These are phyloP conservation scores for Populus hybrid DNA, from an alignment of 441 rosid species.

Conservation along the genomic window DNA sequence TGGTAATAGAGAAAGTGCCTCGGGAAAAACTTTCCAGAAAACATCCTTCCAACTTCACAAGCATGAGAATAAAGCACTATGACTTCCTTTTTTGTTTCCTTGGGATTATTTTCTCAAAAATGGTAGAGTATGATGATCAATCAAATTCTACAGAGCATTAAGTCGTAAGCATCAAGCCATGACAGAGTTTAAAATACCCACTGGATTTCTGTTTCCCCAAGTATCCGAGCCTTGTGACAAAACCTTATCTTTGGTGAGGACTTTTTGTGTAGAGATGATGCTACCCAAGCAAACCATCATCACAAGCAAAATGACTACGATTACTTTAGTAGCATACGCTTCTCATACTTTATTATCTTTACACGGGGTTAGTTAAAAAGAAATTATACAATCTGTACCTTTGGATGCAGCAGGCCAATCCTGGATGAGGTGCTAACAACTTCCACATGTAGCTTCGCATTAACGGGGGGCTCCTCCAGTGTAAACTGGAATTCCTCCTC, in stretches of 20 bases:
- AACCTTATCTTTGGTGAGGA: not conserved
- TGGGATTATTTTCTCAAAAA: too few relatives aligned
- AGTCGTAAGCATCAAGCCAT: not conserved
- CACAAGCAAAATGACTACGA: not conserved
- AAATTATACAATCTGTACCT: slow-evolving; percentile 44
- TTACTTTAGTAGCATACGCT: not conserved
- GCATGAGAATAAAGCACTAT: not conserved
- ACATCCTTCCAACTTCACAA: not conserved
- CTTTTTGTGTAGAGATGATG: too few relatives aligned
- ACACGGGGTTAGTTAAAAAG: not conserved
- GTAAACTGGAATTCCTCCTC: slow-evolving; percentile 75
- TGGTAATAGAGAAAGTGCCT: not conserved
- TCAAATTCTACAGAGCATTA: not conserved
- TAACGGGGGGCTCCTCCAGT: slow-evolving; percentile 75
- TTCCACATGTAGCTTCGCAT: slow-evolving; percentile 79
- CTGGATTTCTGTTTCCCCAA: not conserved
- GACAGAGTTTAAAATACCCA: too few relatives aligned
- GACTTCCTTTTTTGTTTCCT: not conserved
- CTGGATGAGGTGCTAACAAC: slow-evolving; percentile 76
- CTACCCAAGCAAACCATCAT: too few relatives aligned
- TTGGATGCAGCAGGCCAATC: slow-evolving; percentile 82
- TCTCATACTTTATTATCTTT: not conserved
- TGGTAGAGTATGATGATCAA: not conserved
- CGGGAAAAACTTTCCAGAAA: not conserved
- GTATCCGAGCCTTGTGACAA: not conserved